Evolutionary conservation across 139 green algal species (phyloP), one percentile per base, ranked within the genome.

Genomic region (Gonium pectorale): DNA sequence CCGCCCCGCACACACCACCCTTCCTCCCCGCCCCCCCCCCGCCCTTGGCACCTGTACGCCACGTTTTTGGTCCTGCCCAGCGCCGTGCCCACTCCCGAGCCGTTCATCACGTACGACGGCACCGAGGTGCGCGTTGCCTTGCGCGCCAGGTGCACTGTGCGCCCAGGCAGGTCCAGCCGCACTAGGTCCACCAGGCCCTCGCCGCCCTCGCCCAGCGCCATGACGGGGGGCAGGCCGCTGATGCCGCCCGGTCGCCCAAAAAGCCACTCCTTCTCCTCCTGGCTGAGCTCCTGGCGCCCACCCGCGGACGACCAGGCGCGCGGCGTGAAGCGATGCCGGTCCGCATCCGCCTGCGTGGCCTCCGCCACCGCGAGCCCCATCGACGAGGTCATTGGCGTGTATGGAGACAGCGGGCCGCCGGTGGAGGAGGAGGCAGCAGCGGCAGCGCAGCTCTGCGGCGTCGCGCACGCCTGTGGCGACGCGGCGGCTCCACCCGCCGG

Each of bases 241-340:
- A 83, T 83, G 43, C 77, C 77, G 33, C 77, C 77, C 38, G 41
- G 77, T 43, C 40, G 62, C 24, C 59, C 62, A 27, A 83, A 73
- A 60, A 83, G 60, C 77, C 60, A 74, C 77, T 83, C 77, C 62
- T 74, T 83, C 40, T 83, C 77, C 62, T 64, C 77, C 62, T 29
- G 8, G 5, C 27, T 64, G 21, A 83, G 43, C 60, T 83, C 77
- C 31, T 24, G 0, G 0, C 77, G 77, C 31, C 72, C 49, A 2
- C 51, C 72, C 0, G 37, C 49, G 3, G 72, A 35, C 2, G 51
- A 54, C 72, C 72, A 80, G 26, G 5, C 72, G 11, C 8, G 70
- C 49, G n/a, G 49, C 70, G 68, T 54, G 46, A 11, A 11, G 46
- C 46, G 46, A 15, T 54, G 46, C 46, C 13, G 46, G 46, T 29